A percentile compares a stretch with the other conserved stretches of the same genome.
These are phyloP conservation scores for Mucor irregularis DNA, from an alignment of 371 early-diverging fungal genomes.

Conservation along the genomic window DNA sequence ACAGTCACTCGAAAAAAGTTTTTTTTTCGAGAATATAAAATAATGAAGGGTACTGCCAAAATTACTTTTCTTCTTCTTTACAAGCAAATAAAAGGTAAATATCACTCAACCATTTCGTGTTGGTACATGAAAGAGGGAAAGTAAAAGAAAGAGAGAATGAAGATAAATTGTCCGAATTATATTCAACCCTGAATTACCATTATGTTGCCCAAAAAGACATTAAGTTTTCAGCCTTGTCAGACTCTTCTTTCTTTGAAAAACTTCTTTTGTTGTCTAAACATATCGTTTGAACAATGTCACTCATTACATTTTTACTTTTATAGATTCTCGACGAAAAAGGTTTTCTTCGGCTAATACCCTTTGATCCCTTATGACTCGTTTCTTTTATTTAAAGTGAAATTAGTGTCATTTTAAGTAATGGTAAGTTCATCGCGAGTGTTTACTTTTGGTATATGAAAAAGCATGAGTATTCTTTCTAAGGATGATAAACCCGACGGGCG, in stretches of 20 bases:
- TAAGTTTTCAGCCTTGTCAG: constrained; percentile 36
- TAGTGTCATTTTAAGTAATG: constrained; percentile 4
- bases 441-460: neutral
- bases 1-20: no score
- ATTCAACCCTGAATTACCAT: constrained; percentile 32
- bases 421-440: neutral
- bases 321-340: no score
- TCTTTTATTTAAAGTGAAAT: neutral
- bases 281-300: no score
- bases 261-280: neutral
- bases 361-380: no score
- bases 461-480: neutral
- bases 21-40: no score
- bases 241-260: constrained; percentile 11
- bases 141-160: constrained; percentile 11
- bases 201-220: constrained; percentile 36
- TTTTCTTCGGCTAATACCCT: no score
- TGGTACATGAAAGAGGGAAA: neutral
- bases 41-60: no score
- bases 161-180: constrained; percentile 26
- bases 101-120: no score
- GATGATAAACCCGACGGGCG: constrained; percentile 34
- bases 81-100: no score
- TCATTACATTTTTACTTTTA: neutral
- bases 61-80: no score